Base-by-base conservation (phyloP, 2,329 filamentous ascomycete species). In the Microdochium paspali region DNA sequence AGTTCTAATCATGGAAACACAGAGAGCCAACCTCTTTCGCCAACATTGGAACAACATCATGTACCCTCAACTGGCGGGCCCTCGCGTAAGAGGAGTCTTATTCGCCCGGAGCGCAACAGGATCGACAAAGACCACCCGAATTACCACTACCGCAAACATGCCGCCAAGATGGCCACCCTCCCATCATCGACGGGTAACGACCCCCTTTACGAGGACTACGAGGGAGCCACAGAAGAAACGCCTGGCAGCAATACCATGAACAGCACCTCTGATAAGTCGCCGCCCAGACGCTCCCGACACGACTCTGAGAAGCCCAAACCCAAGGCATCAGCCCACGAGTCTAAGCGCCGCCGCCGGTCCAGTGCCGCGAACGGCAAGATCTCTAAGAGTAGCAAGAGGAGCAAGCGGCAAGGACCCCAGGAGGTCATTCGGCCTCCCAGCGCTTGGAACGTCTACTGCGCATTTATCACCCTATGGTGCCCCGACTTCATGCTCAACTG, bases 371-470 rank as follows among this genome's bases (percentile, higher is more conserved):
- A 52, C 44, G 74, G 79, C 50, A 87, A 86, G 61, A 73, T 85
- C 52, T 81, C 81, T 4, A 84, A 87, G 58, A 68, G 71, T 25
- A 59, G 61, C 23, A 70, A 66, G 52, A 69, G 72, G 24, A 75
- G 75, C 9, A 77, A 76, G 59, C 73, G 70, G 43, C 68, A 73
- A 46, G 66, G 70, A 53, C 71, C 75, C 3, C 75, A 79, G 45
- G 77, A 88, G 59, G 79, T 81, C 49, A 75, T 88, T 45, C 79
- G 82, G 2, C 88, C 91, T 2, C 90, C 89, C 0, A 95, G 87
- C 60, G 66, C 94, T 31, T 98, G 93, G 93, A 94, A 90, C 58
- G 84, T 94, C 3, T 98, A 98, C 70, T 98, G 93, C 66, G 85
- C 87, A 44, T 80, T 95, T 53, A 70, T 98, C 54, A 98, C 93